Evolutionary conservation across 2,329 filamentous ascomycete species (phyloP).

Genomic region (Aureobasidium mangrovei): DNA sequence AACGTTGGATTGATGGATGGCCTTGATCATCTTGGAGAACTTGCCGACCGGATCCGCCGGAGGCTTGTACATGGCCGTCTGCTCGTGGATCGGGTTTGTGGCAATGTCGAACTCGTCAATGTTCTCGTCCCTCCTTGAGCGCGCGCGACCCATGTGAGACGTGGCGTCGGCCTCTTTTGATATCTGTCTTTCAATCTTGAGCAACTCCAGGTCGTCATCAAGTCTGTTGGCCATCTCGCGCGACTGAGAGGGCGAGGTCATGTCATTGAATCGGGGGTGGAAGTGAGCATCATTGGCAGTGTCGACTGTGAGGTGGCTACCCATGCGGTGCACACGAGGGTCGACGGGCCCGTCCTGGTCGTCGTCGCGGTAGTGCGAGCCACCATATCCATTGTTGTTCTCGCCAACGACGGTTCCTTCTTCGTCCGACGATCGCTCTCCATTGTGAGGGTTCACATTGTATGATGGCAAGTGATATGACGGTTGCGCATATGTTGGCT

Average conservation of each 20-base stretch:
- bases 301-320: slow-evolving; percentile 40
- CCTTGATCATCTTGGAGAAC: slow-evolving; percentile 56
- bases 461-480: slow-evolving; percentile 22
- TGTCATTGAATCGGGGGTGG: slow-evolving; percentile 18
- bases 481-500: slow-evolving; percentile 25
- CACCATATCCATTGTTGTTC: slow-evolving; percentile 13
- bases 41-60: slow-evolving; percentile 53
- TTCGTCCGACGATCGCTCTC: slow-evolving; percentile 26
- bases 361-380: not conserved
- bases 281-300: slow-evolving; percentile 32
- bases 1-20: slow-evolving; percentile 55
- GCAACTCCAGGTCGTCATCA: slow-evolving; percentile 57
- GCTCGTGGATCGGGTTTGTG: slow-evolving; percentile 61
- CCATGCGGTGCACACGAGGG: slow-evolving; percentile 16
- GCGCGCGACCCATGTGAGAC: slow-evolving; percentile 42
- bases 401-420: slow-evolving; percentile 30
- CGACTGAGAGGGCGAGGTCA: slow-evolving; percentile 44
- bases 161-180: slow-evolving; percentile 35
- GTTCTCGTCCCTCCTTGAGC: slow-evolving; percentile 45
- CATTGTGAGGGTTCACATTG: slow-evolving; percentile 24
- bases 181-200: slow-evolving; percentile 55
- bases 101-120: slow-evolving; percentile 59
- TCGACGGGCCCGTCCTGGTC: not conserved
- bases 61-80: slow-evolving; percentile 55
- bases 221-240: slow-evolving; percentile 53